Conservation (phyloP, 441 rosid genomes). For the Adansonia madagascariensis region DNA sequence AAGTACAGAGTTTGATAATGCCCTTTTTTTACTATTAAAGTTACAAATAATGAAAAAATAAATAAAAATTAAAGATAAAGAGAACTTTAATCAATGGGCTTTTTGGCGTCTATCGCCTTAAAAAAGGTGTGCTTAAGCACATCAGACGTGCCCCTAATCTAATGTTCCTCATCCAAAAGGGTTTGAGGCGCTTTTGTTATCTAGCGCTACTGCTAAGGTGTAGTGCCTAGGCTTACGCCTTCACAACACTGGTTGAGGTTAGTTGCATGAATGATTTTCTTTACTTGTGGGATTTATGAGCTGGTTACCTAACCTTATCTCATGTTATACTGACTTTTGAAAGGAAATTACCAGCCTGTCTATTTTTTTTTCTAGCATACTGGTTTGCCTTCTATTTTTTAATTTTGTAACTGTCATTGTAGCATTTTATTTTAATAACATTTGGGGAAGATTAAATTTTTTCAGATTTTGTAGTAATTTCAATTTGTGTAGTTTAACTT, state of each 20-base stretch:
- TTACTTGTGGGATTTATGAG: neutral
- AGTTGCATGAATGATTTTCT: neutral
- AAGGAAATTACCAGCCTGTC: neutral
- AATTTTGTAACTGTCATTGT: neutral
- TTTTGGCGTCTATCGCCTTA: no score
- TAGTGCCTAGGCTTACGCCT: no score
- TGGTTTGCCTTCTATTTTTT: neutral
- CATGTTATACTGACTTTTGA: neutral
- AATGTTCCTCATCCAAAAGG: no score
- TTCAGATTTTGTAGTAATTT: slow-evolving; percentile 14
- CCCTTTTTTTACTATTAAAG: no score
- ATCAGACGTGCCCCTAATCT: no score
- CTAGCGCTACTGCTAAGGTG: no score
- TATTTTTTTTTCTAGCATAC: neutral
- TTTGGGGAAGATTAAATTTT: neutral
- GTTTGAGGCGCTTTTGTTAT: no score
- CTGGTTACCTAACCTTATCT: slow-evolving; percentile 5
- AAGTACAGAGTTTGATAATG: no score
- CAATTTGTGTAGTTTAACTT: neutral
- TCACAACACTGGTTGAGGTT: neutral
- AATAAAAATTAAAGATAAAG: no score
- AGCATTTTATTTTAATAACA: neutral
- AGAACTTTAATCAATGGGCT: no score
- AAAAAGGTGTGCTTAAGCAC: no score
- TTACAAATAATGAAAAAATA: no score